These are phyloP conservation scores for Colletotrichum gloeosporioides DNA, from an alignment of 2,329 filamentous ascomycete species.

Conservation along the genomic window DNA sequence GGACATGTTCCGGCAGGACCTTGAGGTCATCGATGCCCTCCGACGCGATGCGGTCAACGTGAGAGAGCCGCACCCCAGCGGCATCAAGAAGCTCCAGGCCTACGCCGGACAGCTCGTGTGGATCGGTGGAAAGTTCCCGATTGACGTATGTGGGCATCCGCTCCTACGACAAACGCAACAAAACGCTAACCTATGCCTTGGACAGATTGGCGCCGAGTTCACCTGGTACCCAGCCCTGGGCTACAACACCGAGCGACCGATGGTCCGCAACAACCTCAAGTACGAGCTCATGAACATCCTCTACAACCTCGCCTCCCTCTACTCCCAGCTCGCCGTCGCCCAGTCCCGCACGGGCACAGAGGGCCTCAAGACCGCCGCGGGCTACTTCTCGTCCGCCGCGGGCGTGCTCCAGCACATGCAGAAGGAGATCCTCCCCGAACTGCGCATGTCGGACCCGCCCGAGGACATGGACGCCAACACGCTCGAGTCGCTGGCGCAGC, in stretches of 20 bases:
- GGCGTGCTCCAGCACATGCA: conserved; percentile 84
- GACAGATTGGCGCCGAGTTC: conserved; percentile 89
- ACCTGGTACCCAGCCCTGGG: conserved; percentile 95
- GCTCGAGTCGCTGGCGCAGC: conserved; percentile 79
- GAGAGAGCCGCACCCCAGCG: conserved; percentile 85
- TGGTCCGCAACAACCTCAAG: conserved; percentile 69
- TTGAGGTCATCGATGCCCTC: conserved; percentile 81
- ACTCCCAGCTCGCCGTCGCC: conserved; percentile 87
- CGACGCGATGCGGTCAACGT: conserved; percentile 88
- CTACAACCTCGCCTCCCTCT: conserved; percentile 92
- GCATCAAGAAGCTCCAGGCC: conserved; percentile 84
- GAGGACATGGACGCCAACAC: conserved; percentile 96
- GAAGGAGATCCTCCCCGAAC: conserved; percentile 77
- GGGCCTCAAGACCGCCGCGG: conserved; percentile 85
- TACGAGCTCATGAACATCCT: conserved; percentile 92
- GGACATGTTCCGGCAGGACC: conserved; percentile 92
- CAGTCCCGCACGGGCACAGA: conserved; percentile 80
- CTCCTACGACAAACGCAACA: background rate
- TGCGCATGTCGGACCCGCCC: conserved; percentile 80
- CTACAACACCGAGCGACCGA: conserved; percentile 81
- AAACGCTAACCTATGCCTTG: background rate
- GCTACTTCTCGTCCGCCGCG: conserved; percentile 87
- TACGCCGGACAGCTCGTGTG: conserved; percentile 94
- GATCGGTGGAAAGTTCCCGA: conserved; percentile 94
- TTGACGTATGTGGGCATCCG: conserved; percentile 69